These are phyloP conservation scores for Eleusine indica DNA, from an alignment of 176 grass and related monocot species.

Conservation along the genomic window DNA sequence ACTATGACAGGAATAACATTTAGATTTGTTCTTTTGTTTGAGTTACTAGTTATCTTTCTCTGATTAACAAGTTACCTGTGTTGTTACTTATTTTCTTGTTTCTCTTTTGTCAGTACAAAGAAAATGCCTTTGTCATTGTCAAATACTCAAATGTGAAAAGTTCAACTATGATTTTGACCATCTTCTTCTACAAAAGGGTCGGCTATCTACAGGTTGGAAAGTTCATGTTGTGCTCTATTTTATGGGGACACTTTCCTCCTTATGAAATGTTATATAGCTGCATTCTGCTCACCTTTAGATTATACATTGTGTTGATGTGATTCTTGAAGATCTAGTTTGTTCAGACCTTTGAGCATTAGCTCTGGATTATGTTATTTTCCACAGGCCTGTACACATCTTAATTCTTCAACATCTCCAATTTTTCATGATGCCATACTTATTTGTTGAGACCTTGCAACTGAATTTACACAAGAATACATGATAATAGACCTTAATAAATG, in stretches of 20 bases:
- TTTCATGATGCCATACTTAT: background rate
- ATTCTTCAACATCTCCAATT: constrained; percentile 17
- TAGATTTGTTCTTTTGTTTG: constrained; percentile 23
- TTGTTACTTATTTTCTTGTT: constrained; percentile 22
- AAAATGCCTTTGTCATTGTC: background rate
- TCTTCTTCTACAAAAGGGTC: constrained; percentile 10
- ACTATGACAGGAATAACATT: background rate
- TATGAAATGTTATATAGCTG: constrained; percentile 12
- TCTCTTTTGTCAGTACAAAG: constrained; percentile 12
- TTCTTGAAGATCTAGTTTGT: constrained; percentile 19
- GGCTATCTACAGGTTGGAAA: constrained; percentile 28
- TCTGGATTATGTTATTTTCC: constrained; percentile 11
- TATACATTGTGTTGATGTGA: background rate
- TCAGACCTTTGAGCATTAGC: constrained; percentile 17
- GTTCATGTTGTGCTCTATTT: background rate
- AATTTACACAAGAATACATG: constrained; percentile 20
- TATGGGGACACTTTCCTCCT: background rate
- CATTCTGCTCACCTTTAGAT: constrained; percentile 15
- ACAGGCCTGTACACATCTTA: background rate
- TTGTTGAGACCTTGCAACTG: background rate
- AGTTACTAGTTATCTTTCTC: constrained; percentile 21
- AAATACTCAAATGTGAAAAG: constrained; percentile 18
- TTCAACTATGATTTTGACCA: constrained; percentile 14
- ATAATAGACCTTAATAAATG: constrained; percentile 34
- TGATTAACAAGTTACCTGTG: constrained; percentile 8